Percentiles rank a stretch among this genome's conserved stretches.
phyloP scores from a whole-genome alignment of 768 basidiomycete genomes.

The Tylopilus felleus region DNA sequence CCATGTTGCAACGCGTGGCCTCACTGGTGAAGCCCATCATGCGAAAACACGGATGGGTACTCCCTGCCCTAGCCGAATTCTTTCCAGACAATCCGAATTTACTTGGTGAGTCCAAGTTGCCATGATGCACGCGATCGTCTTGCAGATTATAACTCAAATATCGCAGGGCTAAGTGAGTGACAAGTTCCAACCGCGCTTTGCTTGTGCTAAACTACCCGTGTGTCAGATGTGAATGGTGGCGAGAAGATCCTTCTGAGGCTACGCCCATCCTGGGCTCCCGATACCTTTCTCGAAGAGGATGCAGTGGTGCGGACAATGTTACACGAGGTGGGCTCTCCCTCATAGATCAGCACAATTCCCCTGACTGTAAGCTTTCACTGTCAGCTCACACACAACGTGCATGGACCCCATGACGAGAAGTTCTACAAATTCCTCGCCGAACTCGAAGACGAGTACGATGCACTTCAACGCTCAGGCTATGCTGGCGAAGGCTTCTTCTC shows the following conservation, averaged over 20 bases:
- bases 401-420: conserved; percentile 85
- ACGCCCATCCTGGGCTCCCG: conserved; percentile 63
- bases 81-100: conserved; percentile 72
- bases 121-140: background rate
- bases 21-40: conserved; percentile 92
- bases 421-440: conserved; percentile 72
- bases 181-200: background rate
- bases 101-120: conserved; percentile 51
- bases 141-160: conserved; percentile 6
- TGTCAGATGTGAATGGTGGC: conserved; percentile 71
- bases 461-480: conserved; percentile 75
- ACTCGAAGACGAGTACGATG: conserved; percentile 84
- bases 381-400: conserved; percentile 85
- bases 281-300: conserved; percentile 73
- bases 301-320: conserved; percentile 82
- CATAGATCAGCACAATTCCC: background rate
- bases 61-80: conserved; percentile 83
- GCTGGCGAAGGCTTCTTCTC: conserved; percentile 89
- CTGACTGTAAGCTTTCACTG: background rate
- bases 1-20: conserved; percentile 64
- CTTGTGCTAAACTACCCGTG: background rate
- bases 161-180: conserved; percentile 38
- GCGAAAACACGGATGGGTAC: conserved; percentile 76
- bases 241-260: conserved; percentile 81
- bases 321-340: conserved; percentile 61